These are phyloP conservation scores for Cercospora zeina DNA, from an alignment of 2,329 filamentous ascomycete species.

Conservation along the genomic window DNA sequence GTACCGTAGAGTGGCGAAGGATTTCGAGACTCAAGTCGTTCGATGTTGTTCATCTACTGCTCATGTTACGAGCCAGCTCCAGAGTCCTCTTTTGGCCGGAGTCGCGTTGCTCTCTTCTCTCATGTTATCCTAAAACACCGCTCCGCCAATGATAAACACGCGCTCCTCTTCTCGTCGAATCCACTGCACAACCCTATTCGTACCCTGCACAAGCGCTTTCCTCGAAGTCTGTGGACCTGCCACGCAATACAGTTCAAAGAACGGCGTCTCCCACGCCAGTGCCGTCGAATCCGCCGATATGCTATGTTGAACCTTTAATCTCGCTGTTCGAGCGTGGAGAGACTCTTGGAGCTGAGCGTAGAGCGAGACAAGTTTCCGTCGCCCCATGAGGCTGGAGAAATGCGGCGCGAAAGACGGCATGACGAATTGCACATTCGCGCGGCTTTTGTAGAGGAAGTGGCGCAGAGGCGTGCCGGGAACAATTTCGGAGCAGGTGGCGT, in stretches of 20 bases:
- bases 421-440: constrained; percentile 90
- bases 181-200: constrained; percentile 89
- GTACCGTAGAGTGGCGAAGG: constrained; percentile 54
- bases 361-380: constrained; percentile 67
- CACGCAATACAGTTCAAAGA: constrained; percentile 95
- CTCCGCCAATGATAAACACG: constrained; percentile 96
- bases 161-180: constrained; percentile 87
- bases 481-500: constrained; percentile 71
- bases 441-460: constrained; percentile 95
- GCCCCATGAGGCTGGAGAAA: constrained; percentile 52
- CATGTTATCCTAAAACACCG: constrained; percentile 58
- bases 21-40: neutral
- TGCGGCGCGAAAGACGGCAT: constrained; percentile 79
- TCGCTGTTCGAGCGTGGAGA: constrained; percentile 79
- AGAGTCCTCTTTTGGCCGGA: neutral
- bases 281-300: constrained; percentile 73
- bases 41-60: neutral
- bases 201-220: constrained; percentile 74
- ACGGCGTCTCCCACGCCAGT: constrained; percentile 84
- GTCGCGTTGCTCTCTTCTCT: neutral
- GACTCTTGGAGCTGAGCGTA: constrained; percentile 83
- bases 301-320: constrained; percentile 82
- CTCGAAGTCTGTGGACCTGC: constrained; percentile 68
- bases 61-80: neutral
- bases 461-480: constrained; percentile 76